Percentiles rank a stretch among this genome's conserved stretches.
Conservation (phyloP, 2,329 filamentous ascomycete genomes). For the Tolypocladium nubicola region DNA sequence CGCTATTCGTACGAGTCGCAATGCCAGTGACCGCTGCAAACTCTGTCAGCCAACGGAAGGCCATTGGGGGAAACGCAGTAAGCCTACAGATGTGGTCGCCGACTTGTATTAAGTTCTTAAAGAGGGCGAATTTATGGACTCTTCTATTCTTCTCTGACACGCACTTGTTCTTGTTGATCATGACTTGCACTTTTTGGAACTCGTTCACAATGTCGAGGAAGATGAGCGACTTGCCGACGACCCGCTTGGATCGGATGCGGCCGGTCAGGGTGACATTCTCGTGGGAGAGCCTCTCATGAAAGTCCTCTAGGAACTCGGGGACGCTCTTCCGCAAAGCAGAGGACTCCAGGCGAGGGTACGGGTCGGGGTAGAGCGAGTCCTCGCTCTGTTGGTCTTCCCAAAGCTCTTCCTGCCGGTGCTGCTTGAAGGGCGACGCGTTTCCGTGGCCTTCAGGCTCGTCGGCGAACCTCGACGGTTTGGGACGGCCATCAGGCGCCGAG, state of each 20-base stretch:
- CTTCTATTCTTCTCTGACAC: constrained; percentile 21
- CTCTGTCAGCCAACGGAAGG: constrained; percentile 12
- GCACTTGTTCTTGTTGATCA: constrained; percentile 55
- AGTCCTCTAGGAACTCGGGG: constrained; percentile 22
- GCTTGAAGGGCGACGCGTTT: constrained; percentile 23
- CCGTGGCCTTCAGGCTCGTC: constrained; percentile 11
- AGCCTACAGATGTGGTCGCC: constrained; percentile 77
- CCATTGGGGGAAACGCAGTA: constrained; percentile 8
- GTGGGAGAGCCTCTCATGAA: constrained; percentile 12
- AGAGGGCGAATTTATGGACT: constrained; percentile 40
- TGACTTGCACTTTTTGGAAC: constrained; percentile 61
- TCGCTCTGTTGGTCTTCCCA: constrained; percentile 20
- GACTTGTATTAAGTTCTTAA: constrained; percentile 57
- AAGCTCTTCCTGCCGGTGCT: constrained; percentile 21
- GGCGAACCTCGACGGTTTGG: constrained; percentile 5
- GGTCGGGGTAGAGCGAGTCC: constrained; percentile 22
- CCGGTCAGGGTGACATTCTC: constrained; percentile 34
- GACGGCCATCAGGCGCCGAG: constrained; percentile 7
- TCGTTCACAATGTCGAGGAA: constrained; percentile 76
- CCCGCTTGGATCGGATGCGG: constrained; percentile 62
- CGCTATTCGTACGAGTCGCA: constrained; percentile 58
- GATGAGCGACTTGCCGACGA: constrained; percentile 64
- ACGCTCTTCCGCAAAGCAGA: constrained; percentile 17
- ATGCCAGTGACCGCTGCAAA: constrained; percentile 55
- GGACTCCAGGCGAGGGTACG: constrained; percentile 24